A percentile compares a stretch with the other conserved stretches of the same genome.
phyloP scores from a whole-genome alignment of 2,329 filamentous ascomycete genomes.

The Arthroderma uncinatum region DNA sequence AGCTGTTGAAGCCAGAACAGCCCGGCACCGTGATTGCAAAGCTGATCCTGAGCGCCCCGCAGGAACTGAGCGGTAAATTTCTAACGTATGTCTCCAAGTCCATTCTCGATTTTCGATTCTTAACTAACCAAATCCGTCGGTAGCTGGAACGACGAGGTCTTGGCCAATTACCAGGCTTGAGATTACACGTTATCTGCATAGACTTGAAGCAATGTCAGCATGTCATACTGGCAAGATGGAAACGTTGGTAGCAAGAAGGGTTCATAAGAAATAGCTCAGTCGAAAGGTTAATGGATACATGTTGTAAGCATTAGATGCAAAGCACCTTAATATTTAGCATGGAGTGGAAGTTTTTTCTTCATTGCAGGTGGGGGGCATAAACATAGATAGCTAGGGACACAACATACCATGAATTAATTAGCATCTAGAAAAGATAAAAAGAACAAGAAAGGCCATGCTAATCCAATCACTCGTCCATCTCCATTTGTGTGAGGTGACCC shows the following conservation, averaged over 20 bases:
- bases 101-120: not conserved
- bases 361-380: slow-evolving; percentile 6
- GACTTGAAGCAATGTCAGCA: not conserved
- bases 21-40: slow-evolving; percentile 78
- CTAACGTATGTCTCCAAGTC: slow-evolving; percentile 33
- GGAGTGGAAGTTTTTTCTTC: slow-evolving; percentile 39
- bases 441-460: slow-evolving; percentile 11
- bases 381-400: not conserved
- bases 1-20: slow-evolving; percentile 67
- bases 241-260: not conserved
- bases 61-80: slow-evolving; percentile 63
- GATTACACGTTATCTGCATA: not conserved
- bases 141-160: slow-evolving; percentile 38
- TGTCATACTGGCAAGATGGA: not conserved
- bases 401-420: not conserved
- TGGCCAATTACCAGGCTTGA: slow-evolving; percentile 35
- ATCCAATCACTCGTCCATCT: slow-evolving; percentile 40
- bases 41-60: slow-evolving; percentile 54
- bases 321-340: slow-evolving; percentile 52
- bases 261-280: slow-evolving; percentile 36
- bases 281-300: slow-evolving; percentile 55
- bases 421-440: slow-evolving; percentile 5
- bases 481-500: too few species aligned
- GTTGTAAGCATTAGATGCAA: slow-evolving; percentile 41
- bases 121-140: slow-evolving; percentile 18